Evolutionary conservation across 2,329 filamentous ascomycete species (phyloP).

Genomic region (Tolypocladium guangdongense): DNA sequence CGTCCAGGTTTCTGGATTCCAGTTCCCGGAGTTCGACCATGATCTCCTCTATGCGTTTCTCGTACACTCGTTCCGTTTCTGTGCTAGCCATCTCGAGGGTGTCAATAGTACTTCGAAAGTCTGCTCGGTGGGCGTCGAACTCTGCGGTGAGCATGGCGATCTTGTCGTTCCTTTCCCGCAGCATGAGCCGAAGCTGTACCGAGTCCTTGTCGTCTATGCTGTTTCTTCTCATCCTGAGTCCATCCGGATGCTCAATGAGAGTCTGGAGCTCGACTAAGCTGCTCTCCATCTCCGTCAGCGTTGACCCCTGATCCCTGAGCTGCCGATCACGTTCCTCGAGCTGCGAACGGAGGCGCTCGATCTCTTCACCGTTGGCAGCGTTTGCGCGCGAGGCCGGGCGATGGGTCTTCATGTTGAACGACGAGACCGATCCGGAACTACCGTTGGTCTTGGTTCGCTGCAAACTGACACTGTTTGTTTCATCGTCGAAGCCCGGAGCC

Average conservation of each 20-base stretch:
- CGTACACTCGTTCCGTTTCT: conserved; percentile 92
- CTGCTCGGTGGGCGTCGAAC: conserved; percentile 87
- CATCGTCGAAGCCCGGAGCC: conserved; percentile 43
- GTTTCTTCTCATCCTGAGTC: conserved; percentile 28
- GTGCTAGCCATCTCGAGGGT: conserved; percentile 90
- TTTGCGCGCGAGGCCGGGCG: conserved; percentile 44
- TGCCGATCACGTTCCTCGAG: conserved; percentile 78
- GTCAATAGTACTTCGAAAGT: conserved; percentile 95
- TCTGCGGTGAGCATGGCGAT: conserved; percentile 87
- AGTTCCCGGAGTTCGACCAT: conserved; percentile 74
- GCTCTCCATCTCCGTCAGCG: conserved; percentile 80
- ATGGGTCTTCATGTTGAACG: conserved; percentile 37
- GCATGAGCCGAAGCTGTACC: conserved; percentile 63
- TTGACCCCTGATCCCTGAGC: conserved; percentile 76
- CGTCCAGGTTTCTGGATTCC: conserved; percentile 74
- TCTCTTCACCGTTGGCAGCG: conserved; percentile 53
- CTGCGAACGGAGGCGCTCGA: conserved; percentile 60
- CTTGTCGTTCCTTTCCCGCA: conserved; percentile 94
- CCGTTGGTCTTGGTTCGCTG: conserved; percentile 43
- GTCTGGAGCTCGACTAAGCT: conserved; percentile 67
- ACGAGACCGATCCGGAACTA: conserved; percentile 42
- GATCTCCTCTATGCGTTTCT: conserved; percentile 80
- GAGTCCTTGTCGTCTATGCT: conserved; percentile 61
- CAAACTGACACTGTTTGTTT: conserved; percentile 40
- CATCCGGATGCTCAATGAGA: conserved; percentile 51